Evolutionary conservation across 768 basidiomycete genomes (phyloP).

Genomic region (Plicaturopsis crispa): DNA sequence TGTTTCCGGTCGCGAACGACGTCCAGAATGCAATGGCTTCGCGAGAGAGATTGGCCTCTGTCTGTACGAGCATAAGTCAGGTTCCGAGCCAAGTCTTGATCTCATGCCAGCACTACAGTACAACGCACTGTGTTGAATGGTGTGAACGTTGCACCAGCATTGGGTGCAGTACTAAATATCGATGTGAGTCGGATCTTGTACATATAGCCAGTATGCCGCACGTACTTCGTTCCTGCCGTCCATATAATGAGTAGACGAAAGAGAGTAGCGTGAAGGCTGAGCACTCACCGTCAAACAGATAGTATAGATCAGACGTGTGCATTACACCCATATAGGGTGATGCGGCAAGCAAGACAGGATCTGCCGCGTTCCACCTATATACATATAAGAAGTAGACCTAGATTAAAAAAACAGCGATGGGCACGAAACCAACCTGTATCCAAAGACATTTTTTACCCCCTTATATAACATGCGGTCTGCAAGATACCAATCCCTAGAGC

Average conservation of each 20-base stretch:
- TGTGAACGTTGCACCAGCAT: conserved; percentile 28
- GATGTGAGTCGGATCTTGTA: not conserved
- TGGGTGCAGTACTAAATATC: conserved; percentile 8
- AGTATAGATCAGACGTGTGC: conserved; percentile 38
- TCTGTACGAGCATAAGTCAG: too few relatives aligned
- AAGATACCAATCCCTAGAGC: conserved; percentile 30
- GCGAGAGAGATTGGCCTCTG: conserved; percentile 26
- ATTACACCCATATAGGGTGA: conserved; percentile 30
- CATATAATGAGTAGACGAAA: too few relatives aligned
- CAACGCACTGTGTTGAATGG: conserved; percentile 31
- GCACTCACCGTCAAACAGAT: conserved; percentile 31
- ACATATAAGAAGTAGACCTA: not conserved
- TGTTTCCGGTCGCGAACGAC: conserved; percentile 30
- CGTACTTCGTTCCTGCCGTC: conserved; percentile 8
- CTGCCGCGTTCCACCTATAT: conserved; percentile 34
- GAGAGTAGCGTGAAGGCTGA: not conserved
- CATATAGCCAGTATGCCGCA: not conserved
- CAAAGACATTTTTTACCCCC: conserved; percentile 24
- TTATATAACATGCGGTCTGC: conserved; percentile 22
- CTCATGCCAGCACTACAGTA: too few relatives aligned
- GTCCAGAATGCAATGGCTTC: conserved; percentile 39
- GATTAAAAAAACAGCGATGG: not conserved
- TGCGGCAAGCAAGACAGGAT: conserved; percentile 27
- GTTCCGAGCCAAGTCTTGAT: too few relatives aligned
- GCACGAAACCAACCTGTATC: conserved; percentile 21